Conservation (phyloP, 2,329 filamentous ascomycete species). For the Botryotinia narcissicola region DNA sequence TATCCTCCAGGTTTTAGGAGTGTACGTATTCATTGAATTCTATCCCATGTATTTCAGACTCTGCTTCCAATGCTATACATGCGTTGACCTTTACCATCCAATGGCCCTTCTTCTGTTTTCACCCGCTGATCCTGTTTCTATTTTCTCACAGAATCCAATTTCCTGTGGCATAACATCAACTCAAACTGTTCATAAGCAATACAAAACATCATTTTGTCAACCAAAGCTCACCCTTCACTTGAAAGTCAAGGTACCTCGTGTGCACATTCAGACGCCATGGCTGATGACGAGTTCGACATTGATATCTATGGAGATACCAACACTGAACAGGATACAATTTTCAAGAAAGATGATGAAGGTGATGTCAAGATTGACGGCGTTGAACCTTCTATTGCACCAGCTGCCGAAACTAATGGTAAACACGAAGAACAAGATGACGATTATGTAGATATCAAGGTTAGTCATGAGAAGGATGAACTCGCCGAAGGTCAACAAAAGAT, state of each 20-base stretch:
- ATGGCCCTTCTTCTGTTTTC: constrained; percentile 30
- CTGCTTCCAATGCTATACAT: constrained; percentile 24
- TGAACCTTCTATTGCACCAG: constrained; percentile 30
- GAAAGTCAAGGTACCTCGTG: constrained; percentile 17
- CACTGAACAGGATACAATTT: constrained; percentile 44
- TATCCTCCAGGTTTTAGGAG: constrained; percentile 36
- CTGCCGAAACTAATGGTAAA: constrained; percentile 30
- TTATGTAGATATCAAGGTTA: constrained; percentile 44
- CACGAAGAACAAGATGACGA: constrained; percentile 42
- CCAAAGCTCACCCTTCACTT: background rate
- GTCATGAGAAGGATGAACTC: constrained; percentile 37
- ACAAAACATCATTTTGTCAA: constrained; percentile 30
- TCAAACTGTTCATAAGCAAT: constrained; percentile 30
- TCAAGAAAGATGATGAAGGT: constrained; percentile 40
- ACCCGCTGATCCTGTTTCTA: constrained; percentile 37
- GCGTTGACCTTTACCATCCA: constrained; percentile 21
- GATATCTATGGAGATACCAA: constrained; percentile 66
- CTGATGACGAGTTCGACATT: constrained; percentile 70
- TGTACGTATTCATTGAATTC: constrained; percentile 41
- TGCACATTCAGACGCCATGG: constrained; percentile 46
- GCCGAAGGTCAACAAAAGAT: constrained; percentile 43
- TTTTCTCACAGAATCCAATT: constrained; percentile 35
- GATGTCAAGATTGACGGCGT: constrained; percentile 41
- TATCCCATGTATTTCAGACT: constrained; percentile 38
- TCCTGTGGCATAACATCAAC: constrained; percentile 32